phyloP scores from a whole-genome alignment of 73 alveolate genomes.

The Symbiodinium natans region DNA sequence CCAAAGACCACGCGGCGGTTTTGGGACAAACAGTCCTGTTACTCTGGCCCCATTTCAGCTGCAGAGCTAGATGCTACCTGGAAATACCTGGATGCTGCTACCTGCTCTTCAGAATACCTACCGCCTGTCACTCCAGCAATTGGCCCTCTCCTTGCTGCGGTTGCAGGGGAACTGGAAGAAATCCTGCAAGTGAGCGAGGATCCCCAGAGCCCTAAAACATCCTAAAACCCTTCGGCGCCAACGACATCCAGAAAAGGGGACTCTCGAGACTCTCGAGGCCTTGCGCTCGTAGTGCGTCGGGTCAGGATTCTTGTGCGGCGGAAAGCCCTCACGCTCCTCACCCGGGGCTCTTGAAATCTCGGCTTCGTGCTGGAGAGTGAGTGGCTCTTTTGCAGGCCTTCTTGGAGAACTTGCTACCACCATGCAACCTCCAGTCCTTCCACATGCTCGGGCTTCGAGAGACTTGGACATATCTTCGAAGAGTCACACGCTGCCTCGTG shows the following conservation, averaged over 20 bases:
- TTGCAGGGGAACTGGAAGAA: conserved; percentile 92
- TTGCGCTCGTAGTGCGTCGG: conserved; percentile 91
- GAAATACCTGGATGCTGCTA: not conserved
- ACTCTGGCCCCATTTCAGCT: not conserved
- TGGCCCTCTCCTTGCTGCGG: conserved; percentile 22
- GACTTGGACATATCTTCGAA: not conserved
- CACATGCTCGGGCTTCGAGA: not conserved
- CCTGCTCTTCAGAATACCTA: not conserved
- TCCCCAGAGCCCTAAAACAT: too few relatives aligned
- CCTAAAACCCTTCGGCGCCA: too few relatives aligned
- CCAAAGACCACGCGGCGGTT: conserved; percentile 85
- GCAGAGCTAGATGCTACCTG: not conserved
- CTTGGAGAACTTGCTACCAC: conserved; percentile 64
- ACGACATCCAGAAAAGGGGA: too few relatives aligned
- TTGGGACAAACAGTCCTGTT: conserved; percentile 74
- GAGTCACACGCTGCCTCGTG: conserved; percentile 30
- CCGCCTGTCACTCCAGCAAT: too few relatives aligned
- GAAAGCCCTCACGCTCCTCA: conserved; percentile 43
- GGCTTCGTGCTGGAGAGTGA: not conserved
- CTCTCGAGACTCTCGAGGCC: too few relatives aligned
- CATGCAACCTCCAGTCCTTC: conserved; percentile 90
- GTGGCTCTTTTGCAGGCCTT: not conserved
- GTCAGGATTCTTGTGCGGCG: conserved; percentile 90
- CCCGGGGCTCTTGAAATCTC: not conserved
- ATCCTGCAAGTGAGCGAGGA: not conserved